Evolutionary conservation across 2,329 filamentous ascomycete species (phyloP).

Genomic region (Scytalidium sp.): DNA sequence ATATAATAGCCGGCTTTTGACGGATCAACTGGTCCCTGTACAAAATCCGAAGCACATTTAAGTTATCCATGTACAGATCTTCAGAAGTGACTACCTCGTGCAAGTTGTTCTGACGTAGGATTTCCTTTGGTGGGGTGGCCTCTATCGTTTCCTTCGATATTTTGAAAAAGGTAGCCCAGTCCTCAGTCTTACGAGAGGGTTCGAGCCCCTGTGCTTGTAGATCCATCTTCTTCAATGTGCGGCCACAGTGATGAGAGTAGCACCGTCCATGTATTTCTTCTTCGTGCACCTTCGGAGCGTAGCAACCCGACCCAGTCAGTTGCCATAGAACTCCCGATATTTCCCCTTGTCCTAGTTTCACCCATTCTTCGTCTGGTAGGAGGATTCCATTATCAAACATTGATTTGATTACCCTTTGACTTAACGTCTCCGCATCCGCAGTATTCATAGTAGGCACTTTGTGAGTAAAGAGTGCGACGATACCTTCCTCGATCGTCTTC

Average conservation of each 20-base stretch:
- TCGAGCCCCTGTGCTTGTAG: conserved; percentile 70
- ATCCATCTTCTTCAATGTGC: conserved; percentile 93
- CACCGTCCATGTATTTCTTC: conserved; percentile 69
- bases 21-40: conserved; percentile 78
- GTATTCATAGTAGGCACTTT: conserved; percentile 99
- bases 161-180: conserved; percentile 89
- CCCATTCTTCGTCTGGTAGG: conserved; percentile 92
- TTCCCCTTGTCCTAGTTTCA: conserved; percentile 79
- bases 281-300: conserved; percentile 76
- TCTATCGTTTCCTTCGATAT: conserved; percentile 75
- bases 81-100: conserved; percentile 95
- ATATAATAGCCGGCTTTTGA: conserved; percentile 76
- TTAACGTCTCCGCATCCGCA: conserved; percentile 87
- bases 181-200: conserved; percentile 63
- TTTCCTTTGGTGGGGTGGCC: conserved; percentile 74
- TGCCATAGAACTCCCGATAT: conserved; percentile 93
- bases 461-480: conserved; percentile 85
- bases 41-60: conserved; percentile 79
- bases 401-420: conserved; percentile 69
- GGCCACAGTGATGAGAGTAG: conserved; percentile 90
- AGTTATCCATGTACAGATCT: conserved; percentile 83
- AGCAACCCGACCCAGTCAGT: conserved; percentile 86
- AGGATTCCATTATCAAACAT: conserved; percentile 80
- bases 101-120: conserved; percentile 88
- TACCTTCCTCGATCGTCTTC: conserved; percentile 80